Conservation (phyloP, 225 moss, liverwort and hornwort species). For the Pseudisothecium myosuroides region DNA sequence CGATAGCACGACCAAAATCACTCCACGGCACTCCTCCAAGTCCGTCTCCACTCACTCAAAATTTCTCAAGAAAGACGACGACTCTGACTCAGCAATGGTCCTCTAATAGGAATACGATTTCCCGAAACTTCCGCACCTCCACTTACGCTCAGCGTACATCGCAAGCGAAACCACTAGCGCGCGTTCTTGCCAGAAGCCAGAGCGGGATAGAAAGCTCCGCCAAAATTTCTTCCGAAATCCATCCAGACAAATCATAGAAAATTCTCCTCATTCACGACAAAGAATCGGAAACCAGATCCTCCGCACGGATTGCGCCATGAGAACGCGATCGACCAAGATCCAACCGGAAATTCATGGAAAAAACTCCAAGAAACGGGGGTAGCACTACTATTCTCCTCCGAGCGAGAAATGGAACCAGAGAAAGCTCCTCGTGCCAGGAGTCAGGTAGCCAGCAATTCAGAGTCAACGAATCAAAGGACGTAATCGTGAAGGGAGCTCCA, state of each 20-base stretch:
- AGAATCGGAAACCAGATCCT: background rate
- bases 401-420: background rate
- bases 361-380: background rate
- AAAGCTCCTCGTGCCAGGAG: background rate
- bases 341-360: background rate
- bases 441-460: background rate
- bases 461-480: background rate
- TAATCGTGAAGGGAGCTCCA: background rate
- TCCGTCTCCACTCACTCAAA: background rate
- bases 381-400: background rate
- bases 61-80: background rate
- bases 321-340: background rate
- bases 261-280: background rate
- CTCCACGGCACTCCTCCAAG: background rate
- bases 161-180: background rate
- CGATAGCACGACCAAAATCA: background rate
- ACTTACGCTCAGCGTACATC: background rate
- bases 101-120: background rate
- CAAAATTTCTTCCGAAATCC: background rate
- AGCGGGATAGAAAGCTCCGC: background rate
- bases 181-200: background rate
- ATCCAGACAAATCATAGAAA: background rate
- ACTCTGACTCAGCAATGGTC: background rate
- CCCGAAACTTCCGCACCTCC: background rate
- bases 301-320: background rate